These are phyloP conservation scores for Goffeauzyma gilvescens DNA, from an alignment of 768 basidiomycete species.

Conservation along the genomic window DNA sequence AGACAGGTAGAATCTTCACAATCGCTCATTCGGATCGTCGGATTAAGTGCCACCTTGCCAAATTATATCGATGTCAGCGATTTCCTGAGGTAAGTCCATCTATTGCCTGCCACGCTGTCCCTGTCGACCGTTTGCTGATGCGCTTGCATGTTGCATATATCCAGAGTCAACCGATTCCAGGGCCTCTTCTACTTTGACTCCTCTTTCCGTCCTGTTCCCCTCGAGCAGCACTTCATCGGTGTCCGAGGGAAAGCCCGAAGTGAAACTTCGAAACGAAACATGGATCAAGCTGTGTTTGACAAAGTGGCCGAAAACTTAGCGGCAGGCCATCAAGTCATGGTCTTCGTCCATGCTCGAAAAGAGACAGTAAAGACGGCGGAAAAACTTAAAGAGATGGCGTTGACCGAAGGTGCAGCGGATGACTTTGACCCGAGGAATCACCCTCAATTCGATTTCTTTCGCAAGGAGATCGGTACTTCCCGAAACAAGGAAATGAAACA, in stretches of 20 bases:
- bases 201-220: conserved; percentile 84
- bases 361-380: conserved; percentile 88
- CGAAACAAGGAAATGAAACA: conserved; percentile 93
- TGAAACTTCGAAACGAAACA: conserved; percentile 51
- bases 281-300: conserved; percentile 72
- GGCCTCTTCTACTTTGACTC: conserved; percentile 96
- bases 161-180: conserved; percentile 61
- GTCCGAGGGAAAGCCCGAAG: conserved; percentile 73
- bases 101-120: too few species aligned
- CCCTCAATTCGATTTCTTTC: conserved; percentile 56
- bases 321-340: conserved; percentile 97
- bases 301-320: conserved; percentile 72
- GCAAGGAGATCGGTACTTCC: conserved; percentile 57
- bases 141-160: neutral
- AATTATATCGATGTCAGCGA: conserved; percentile 94
- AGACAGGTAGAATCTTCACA: conserved; percentile 92
- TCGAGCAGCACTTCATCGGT: conserved; percentile 93
- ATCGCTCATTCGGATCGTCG: conserved; percentile 86
- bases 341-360: conserved; percentile 94
- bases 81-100: conserved; percentile 52
- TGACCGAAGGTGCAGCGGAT: conserved; percentile 49
- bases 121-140: neutral
- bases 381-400: conserved; percentile 56
- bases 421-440: conserved; percentile 68
- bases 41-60: conserved; percentile 79